Conservation (phyloP, 352 stramenopile species). For the Phytopythium aichiense region DNA sequence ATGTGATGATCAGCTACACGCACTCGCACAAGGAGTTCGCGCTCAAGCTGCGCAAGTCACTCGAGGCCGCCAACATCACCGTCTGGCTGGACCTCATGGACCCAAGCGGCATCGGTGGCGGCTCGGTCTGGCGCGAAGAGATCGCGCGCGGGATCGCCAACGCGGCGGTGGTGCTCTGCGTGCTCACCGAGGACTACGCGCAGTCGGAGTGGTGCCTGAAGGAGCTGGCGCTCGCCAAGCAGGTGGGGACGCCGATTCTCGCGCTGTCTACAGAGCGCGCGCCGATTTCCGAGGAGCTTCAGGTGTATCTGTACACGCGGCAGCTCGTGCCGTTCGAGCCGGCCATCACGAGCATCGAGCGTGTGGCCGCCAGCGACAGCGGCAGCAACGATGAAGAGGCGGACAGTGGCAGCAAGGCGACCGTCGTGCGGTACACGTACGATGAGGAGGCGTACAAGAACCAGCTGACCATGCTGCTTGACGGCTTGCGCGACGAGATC, state of each 20-base stretch:
- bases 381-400: background rate
- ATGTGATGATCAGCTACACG: slow-evolving; percentile 78
- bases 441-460: slow-evolving; percentile 65
- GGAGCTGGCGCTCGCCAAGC: slow-evolving; percentile 58
- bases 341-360: slow-evolving; percentile 51
- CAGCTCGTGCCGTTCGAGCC: slow-evolving; percentile 79
- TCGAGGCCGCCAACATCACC: slow-evolving; percentile 61
- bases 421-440: slow-evolving; percentile 46
- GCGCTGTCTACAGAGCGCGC: slow-evolving; percentile 72
- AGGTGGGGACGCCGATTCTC: slow-evolving; percentile 74
- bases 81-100: slow-evolving; percentile 71
- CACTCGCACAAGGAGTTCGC: slow-evolving; percentile 64
- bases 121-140: slow-evolving; percentile 61
- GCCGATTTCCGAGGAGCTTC: slow-evolving; percentile 74
- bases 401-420: background rate
- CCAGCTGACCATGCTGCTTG: slow-evolving; percentile 63
- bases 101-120: slow-evolving; percentile 51
- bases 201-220: slow-evolving; percentile 63
- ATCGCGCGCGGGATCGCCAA: slow-evolving; percentile 62
- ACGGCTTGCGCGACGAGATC: slow-evolving; percentile 78
- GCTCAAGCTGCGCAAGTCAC: slow-evolving; percentile 44
- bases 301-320: slow-evolving; percentile 82
- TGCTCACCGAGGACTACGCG: slow-evolving; percentile 59
- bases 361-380: slow-evolving; percentile 30
- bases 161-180: slow-evolving; percentile 50